phyloP scores from a whole-genome alignment of 2,329 filamentous ascomycete genomes.

The Ascochyta fabae region DNA sequence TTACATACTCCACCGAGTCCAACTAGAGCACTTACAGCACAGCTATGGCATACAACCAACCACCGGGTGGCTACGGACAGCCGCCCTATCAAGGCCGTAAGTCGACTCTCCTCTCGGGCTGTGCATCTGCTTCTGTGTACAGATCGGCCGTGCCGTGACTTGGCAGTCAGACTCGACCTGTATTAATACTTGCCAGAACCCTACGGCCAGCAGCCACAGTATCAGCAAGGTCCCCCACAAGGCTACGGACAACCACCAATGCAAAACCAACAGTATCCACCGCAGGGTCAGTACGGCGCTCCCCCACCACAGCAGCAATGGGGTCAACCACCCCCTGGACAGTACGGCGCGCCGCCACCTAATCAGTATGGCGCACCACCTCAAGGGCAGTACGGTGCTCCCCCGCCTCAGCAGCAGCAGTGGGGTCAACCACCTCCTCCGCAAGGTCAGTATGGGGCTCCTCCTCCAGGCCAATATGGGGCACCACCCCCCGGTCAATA shows the following conservation, averaged over 20 bases:
- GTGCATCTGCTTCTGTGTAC: constrained; percentile 3
- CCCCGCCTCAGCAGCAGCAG: constrained; percentile 33
- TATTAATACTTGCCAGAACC: constrained; percentile 39
- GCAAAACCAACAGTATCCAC: constrained; percentile 40
- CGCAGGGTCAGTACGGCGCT: constrained; percentile 41
- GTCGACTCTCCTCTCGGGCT: constrained; percentile 26
- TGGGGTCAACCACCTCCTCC: constrained; percentile 28
- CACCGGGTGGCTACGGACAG: constrained; percentile 37
- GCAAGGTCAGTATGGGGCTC: constrained; percentile 31
- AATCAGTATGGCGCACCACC: constrained; percentile 35
- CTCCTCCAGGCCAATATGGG: constrained; percentile 40
- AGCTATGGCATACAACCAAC: constrained; percentile 32
- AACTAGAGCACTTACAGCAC: neutral
- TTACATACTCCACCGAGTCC: constrained; percentile 6
- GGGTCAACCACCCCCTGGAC: constrained; percentile 28
- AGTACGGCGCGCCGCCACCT: constrained; percentile 49
- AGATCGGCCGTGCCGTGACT: constrained; percentile 15
- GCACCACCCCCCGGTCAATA: constrained; percentile 35
- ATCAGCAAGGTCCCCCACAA: constrained; percentile 28
- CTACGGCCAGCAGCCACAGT: constrained; percentile 29
- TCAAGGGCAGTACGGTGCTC: constrained; percentile 36
- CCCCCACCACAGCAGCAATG: constrained; percentile 43
- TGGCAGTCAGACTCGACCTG: constrained; percentile 6
- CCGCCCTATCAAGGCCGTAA: constrained; percentile 39
- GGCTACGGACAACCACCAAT: constrained; percentile 42